Evolutionary conservation across 305 asterid species (phyloP).

Genomic region (Fraxinus velutina): DNA sequence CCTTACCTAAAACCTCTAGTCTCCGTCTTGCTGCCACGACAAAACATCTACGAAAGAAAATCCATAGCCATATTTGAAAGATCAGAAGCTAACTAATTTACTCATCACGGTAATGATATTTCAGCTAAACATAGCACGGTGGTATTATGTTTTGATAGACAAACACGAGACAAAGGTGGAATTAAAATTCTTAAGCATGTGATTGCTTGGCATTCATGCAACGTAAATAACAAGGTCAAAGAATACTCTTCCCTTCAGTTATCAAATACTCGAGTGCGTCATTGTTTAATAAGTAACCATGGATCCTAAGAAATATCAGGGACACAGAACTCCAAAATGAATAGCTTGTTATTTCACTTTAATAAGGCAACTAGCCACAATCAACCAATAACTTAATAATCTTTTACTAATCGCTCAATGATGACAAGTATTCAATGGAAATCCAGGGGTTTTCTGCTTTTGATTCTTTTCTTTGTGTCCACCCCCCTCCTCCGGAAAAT

Average conservation of each 20-base stretch:
- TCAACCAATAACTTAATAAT: background rate
- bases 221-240: background rate
- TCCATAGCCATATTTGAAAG: slow-evolving; percentile 17
- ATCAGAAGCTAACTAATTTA: slow-evolving; percentile 20
- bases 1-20: slow-evolving; percentile 81
- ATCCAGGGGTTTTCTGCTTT: background rate
- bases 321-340: background rate
- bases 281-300: background rate
- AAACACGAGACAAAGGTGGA: background rate
- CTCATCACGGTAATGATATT: background rate
- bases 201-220: background rate
- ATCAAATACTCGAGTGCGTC: background rate
- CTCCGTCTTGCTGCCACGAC: slow-evolving; percentile 84
- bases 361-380: background rate
- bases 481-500: background rate
- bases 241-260: background rate
- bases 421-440: background rate
- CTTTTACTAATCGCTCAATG: background rate
- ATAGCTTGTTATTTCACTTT: background rate
- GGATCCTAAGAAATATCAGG: background rate
- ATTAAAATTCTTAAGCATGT: background rate
- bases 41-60: slow-evolving; percentile 61
- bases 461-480: background rate
- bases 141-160: background rate
- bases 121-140: background rate